Conservation (phyloP, 257 asterid species). For the Fraxinus anomala region DNA sequence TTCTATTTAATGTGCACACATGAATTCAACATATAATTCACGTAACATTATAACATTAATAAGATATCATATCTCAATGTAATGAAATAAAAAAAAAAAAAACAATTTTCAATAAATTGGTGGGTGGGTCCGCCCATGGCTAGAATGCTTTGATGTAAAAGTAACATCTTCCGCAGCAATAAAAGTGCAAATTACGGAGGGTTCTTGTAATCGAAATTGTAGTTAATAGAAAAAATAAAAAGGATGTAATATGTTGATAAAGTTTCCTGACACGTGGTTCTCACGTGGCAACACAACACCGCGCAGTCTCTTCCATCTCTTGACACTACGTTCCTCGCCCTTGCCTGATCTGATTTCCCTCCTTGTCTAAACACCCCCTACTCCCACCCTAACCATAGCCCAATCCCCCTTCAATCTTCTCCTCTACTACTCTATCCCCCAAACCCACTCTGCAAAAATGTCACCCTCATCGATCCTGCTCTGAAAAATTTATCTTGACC, state of each 20-base stretch:
- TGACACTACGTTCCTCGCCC: neutral
- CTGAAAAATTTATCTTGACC: conserved; percentile 3
- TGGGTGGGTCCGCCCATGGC: too few species aligned
- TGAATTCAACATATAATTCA: neutral
- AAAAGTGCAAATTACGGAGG: too few species aligned
- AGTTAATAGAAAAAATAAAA: too few species aligned
- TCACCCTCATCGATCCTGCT: conserved; percentile 13
- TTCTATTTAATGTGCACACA: neutral
- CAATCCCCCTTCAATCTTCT: neutral
- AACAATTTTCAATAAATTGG: too few species aligned
- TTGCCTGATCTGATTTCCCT: neutral
- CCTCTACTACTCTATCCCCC: neutral
- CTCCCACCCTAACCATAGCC: neutral
- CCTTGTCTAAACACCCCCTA: conserved; percentile 9
- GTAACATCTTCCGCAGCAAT: too few species aligned
- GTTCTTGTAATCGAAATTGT: too few species aligned
- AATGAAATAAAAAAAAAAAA: too few species aligned
- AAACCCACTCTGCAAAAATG: conserved; percentile 13
- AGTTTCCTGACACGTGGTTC: neutral
- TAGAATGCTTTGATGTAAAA: too few species aligned
- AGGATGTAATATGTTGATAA: too few species aligned
- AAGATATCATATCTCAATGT: too few species aligned
- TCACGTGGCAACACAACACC: neutral
- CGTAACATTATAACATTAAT: neutral
- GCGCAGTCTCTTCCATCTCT: neutral